Base-by-base conservation (phyloP, 192 early-diverging fungal genomes). In the Podila minutissima region DNA sequence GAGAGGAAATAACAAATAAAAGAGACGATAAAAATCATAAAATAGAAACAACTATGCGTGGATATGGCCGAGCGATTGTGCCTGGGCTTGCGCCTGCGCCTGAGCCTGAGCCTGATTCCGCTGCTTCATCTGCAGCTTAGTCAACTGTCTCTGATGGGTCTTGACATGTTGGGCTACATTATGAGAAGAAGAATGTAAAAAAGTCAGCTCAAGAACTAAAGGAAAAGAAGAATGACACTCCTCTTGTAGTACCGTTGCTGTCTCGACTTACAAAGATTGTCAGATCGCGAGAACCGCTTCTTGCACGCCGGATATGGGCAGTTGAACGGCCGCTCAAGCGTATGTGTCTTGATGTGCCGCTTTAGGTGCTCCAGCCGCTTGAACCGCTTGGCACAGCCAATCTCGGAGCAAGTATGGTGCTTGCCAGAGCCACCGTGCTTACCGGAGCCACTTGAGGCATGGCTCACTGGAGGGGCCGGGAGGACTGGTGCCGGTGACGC, bases 291-390 rank as follows among this genome's bases (percentile, higher is more conserved):
- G 59, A 90, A 90, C 24, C 78, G 69, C 66, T 90, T 90, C 17
- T 85, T 84, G 48, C 89, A 90, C 3, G 84, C 64, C 20, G 55
- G 22, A 46, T 49, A 79, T 4, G 76, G 64, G 62, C 89, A 90
- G n/a, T 76, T 74, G 74, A 88, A 90, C 33, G 89, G 89, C 46
- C 87, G 74, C 69, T 90, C 89, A 62, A 87, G 69, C 1, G 89
- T 90, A 66, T 90, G 89, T 22, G 89, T 90, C 62, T 88, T 78
- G 48, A 90, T 74, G 60, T 90, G 89, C 19, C 89, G 83, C 59
- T 88, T 88, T 51, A 88, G 60, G 69, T 90, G 89, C 64, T 90
- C 89, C 11, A 90, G 76, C 28, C 89, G 74, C 69, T 90, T 90
- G 62, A 90, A 90, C 0, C 86, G 66, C 48, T 87, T 84, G 31